These are phyloP conservation scores for Diversispora epigaea DNA, from an alignment of 192 early-diverging fungal genomes.

Conservation along the genomic window DNA sequence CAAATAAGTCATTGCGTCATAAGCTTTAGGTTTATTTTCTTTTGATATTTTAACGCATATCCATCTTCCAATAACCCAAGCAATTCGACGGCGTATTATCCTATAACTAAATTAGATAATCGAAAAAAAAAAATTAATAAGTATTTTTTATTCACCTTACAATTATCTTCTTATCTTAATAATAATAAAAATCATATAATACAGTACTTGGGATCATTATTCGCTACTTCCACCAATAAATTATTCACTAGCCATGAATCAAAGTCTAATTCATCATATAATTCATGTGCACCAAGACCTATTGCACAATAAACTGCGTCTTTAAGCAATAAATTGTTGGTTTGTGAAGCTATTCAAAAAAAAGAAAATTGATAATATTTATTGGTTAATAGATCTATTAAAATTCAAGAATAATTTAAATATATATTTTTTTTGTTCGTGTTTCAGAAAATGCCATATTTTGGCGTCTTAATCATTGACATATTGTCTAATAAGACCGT, in stretches of 20 bases:
- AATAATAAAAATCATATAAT: not conserved
- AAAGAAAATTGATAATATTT: not conserved
- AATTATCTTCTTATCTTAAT: not conserved
- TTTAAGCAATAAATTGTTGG: conserved; percentile 59
- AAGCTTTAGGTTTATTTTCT: conserved; percentile 61
- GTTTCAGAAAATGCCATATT: not conserved
- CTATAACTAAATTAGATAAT: conserved; percentile 37
- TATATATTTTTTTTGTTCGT: too few relatives aligned
- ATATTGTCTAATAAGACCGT: conserved; percentile 32
- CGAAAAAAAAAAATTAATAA: too few relatives aligned
- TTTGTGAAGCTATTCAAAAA: conserved; percentile 42
- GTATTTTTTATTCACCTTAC: too few relatives aligned
- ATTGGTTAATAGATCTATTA: too few relatives aligned
- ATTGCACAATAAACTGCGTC: conserved; percentile 79
- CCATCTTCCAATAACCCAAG: conserved; percentile 86
- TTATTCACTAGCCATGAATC: conserved; percentile 70
- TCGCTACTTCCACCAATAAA: conserved; percentile 56
- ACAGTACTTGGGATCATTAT: conserved; percentile 48
- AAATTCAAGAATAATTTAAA: too few relatives aligned
- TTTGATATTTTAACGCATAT: conserved; percentile 73
- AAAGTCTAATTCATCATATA: conserved; percentile 82
- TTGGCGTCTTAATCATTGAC: not conserved
- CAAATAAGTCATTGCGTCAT: conserved; percentile 69
- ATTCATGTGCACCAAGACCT: conserved; percentile 75
- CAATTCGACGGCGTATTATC: conserved; percentile 65